phyloP scores from a whole-genome alignment of 805 yeast genomes.

The Scheffersomyces spartinae region DNA sequence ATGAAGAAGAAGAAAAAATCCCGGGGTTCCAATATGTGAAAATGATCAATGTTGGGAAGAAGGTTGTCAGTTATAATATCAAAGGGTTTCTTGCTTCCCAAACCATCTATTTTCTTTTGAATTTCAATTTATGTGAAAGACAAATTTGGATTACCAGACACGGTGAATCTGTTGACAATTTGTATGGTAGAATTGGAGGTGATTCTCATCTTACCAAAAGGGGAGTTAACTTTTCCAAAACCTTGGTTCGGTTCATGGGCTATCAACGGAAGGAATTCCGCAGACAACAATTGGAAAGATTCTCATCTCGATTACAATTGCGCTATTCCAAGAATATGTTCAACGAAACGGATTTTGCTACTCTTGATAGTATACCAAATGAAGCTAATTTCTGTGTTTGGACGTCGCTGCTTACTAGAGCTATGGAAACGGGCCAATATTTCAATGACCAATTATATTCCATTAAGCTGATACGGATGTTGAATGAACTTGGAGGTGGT shows the following conservation, averaged over 20 bases:
- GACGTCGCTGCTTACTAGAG: conserved; percentile 78
- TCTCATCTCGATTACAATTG: conserved; percentile 33
- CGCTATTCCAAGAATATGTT: conserved; percentile 18
- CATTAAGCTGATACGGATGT: conserved; percentile 81
- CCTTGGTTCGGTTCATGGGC: conserved; percentile 65
- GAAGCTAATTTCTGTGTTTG: conserved; percentile 83
- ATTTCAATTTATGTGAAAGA: conserved; percentile 79
- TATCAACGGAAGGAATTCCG: conserved; percentile 62
- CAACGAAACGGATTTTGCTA: conserved; percentile 7
- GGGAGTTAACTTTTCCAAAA: conserved; percentile 63
- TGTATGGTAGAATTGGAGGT: conserved; percentile 83
- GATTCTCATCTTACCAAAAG: conserved; percentile 72
- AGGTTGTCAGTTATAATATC: conserved; percentile 84
- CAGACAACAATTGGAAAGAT: conserved; percentile 43
- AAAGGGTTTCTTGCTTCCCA: conserved; percentile 85
- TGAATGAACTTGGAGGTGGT: conserved; percentile 91
- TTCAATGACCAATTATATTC: conserved; percentile 69
- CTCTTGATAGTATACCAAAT: conserved; percentile 6
- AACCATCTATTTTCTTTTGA: conserved; percentile 78
- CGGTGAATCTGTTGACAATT: conserved; percentile 85
- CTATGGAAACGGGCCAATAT: conserved; percentile 64
- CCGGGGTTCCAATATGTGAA: conserved; percentile 74
- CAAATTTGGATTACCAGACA: conserved; percentile 94
- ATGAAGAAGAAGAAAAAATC: conserved; percentile 54
- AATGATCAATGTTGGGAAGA: conserved; percentile 93